These are phyloP conservation scores for Metarhizium humberi DNA, from an alignment of 2,329 filamentous ascomycete species.

Conservation along the genomic window DNA sequence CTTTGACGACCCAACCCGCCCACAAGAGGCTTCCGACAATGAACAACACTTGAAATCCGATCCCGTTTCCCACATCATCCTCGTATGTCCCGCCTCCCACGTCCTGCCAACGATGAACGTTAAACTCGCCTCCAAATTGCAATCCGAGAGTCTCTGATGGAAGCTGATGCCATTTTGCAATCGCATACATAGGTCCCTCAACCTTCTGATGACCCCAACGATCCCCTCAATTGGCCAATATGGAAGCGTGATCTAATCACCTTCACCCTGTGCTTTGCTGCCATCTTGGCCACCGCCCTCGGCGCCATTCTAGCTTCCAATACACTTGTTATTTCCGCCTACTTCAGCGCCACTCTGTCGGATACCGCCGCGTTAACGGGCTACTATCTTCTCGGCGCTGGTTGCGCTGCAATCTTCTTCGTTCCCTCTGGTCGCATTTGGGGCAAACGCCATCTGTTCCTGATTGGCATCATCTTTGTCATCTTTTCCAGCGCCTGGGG, in stretches of 20 bases:
- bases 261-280: constrained; percentile 65
- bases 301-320: constrained; percentile 84
- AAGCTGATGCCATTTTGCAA: not conserved
- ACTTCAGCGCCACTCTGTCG: constrained; percentile 60
- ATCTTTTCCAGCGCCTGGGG: constrained; percentile 71
- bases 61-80: constrained; percentile 50
- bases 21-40: constrained; percentile 30
- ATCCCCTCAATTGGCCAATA: constrained; percentile 77
- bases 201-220: constrained; percentile 83
- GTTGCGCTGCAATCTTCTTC: constrained; percentile 72
- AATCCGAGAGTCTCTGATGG: not conserved
- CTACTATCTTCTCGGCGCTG: constrained; percentile 78
- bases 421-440: constrained; percentile 83
- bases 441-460: constrained; percentile 84
- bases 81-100: constrained; percentile 39
- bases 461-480: constrained; percentile 66
- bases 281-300: constrained; percentile 75
- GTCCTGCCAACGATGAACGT: not conserved
- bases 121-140: not conserved
- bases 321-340: constrained; percentile 65
- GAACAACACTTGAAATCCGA: constrained; percentile 60
- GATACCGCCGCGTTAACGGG: constrained; percentile 74
- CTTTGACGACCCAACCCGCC: constrained; percentile 47
- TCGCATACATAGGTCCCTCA: constrained; percentile 52
- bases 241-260: constrained; percentile 80